These are phyloP conservation scores for Boehmeria nivea DNA, from an alignment of 306 rosid genomes.

Conservation along the genomic window DNA sequence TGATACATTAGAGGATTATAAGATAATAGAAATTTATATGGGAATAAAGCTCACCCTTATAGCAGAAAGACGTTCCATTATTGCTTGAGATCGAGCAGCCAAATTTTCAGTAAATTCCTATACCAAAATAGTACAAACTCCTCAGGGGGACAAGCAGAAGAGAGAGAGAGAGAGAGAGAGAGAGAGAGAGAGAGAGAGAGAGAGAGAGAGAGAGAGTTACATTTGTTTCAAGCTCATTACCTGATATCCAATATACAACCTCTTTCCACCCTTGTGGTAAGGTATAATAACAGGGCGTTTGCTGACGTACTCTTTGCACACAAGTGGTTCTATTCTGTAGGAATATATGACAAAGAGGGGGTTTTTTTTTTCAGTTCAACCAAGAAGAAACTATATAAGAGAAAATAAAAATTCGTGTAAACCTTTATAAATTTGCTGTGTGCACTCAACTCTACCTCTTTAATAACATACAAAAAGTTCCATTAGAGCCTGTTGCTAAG, in stretches of 20 bases:
- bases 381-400: not conserved
- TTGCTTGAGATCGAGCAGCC: slow-evolving; percentile 69
- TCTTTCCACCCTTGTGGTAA: slow-evolving; percentile 90
- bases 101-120: slow-evolving; percentile 89
- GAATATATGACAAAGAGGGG: slow-evolving; percentile 15
- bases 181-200: not conserved
- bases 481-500: too few relatives aligned
- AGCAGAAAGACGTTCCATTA: slow-evolving; percentile 51
- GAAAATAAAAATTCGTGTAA: not conserved
- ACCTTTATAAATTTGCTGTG: too few relatives aligned
- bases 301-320: slow-evolving; percentile 67
- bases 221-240: slow-evolving; percentile 31
- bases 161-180: not conserved
- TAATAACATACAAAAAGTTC: not conserved
- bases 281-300: slow-evolving; percentile 85
- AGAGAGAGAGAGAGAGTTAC: not conserved
- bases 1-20: too few relatives aligned
- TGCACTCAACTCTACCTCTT: not conserved
- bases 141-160: slow-evolving; percentile 15
- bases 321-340: slow-evolving; percentile 90
- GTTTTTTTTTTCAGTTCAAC: not conserved
- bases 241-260: slow-evolving; percentile 94
- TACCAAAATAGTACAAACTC: slow-evolving; percentile 9
- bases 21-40: not conserved
- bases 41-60: slow-evolving; percentile 62